Base-by-base conservation (phyloP, 2,329 filamentous ascomycete genomes). In the Didymella segeticola region DNA sequence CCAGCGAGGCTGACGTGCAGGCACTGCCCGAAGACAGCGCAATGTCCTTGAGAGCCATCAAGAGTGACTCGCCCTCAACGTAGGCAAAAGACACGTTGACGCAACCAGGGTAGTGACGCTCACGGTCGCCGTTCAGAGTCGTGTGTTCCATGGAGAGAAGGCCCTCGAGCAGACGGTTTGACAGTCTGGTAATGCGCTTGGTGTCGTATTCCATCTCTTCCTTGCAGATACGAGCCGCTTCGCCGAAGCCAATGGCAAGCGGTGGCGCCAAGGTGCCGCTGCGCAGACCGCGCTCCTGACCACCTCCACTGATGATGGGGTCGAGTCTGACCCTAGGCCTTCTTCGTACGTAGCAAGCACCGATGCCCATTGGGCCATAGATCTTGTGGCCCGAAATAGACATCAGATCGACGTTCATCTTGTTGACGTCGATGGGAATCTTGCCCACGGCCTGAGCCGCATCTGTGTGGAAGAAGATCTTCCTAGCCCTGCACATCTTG, bases 81-180 rank as follows among this genome's bases (percentile, higher is more conserved):
- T 99, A 99, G 27, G 95, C 93, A 71, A 99, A 99, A 0, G 95
- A 99, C 10, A 99, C 90, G 75, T 99, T 99, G 57, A 99, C 93
- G 67, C 95, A 99, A 59, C 95, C 95, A 2, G 95, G 92, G 74
- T 99, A 99, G 76, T 96, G 96, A 46, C 86, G 83, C 4, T 89
- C 77, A 2, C 87, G 83, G 65, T 95, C 91, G 43, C 95, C 95
- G 69, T 99, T 99, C 66, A 96, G 87, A 8, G 83, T 85, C 2
- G 95, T 96, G 77, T 99, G 95, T 74, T 98, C 95, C 80, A 99
- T 85, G 5, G 90, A 77, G 17, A 99, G 81, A 3, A 99, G 87
- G 2, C 92, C 93, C 15, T 89, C 86, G 33, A 91, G 82, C 22
- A 99, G 83, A 47, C 90, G 88, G 71, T 96, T 89, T 10, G 95